Evolutionary conservation across 306 rosid genomes (phyloP).

Genomic region (Ochetophila trinervis): DNA sequence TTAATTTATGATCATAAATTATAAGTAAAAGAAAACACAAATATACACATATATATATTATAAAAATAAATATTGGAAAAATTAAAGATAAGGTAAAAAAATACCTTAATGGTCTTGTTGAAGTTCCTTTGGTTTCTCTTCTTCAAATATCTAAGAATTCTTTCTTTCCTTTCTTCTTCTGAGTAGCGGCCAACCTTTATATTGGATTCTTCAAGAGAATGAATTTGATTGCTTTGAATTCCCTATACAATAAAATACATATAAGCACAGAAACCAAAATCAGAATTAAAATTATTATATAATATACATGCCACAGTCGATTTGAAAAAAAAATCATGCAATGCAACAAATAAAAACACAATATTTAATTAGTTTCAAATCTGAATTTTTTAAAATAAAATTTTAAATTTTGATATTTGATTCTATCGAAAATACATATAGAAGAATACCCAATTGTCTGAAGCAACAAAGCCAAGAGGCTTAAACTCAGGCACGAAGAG

Average conservation of each 20-base stretch:
- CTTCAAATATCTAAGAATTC: conserved; percentile 82
- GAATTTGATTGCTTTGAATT: conserved; percentile 50
- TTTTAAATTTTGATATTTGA: too few species aligned
- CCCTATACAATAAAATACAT: conserved; percentile 26
- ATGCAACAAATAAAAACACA: neutral
- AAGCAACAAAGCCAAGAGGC: conserved; percentile 32
- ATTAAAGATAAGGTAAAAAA: neutral
- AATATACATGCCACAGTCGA: neutral
- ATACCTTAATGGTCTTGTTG: conserved; percentile 60
- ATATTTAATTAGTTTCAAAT: too few species aligned
- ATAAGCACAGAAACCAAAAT: neutral
- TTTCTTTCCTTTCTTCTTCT: conserved; percentile 84
- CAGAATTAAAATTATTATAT: conserved; percentile 3
- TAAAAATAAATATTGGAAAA: neutral
- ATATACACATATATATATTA: too few species aligned
- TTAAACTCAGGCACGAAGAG: conserved; percentile 42
- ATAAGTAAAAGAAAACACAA: neutral
- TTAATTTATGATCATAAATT: neutral
- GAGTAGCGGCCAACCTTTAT: conserved; percentile 81
- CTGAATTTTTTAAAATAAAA: too few species aligned
- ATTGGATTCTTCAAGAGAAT: conserved; percentile 54
- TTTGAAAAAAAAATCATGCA: neutral
- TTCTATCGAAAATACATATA: neutral
- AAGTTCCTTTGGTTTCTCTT: conserved; percentile 95
- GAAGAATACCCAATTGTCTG: conserved; percentile 47